Evolutionary conservation across 345 rosid genomes (phyloP), one percentile per base, ranked within the genome.

Genomic region (Garcia nutans): DNA sequence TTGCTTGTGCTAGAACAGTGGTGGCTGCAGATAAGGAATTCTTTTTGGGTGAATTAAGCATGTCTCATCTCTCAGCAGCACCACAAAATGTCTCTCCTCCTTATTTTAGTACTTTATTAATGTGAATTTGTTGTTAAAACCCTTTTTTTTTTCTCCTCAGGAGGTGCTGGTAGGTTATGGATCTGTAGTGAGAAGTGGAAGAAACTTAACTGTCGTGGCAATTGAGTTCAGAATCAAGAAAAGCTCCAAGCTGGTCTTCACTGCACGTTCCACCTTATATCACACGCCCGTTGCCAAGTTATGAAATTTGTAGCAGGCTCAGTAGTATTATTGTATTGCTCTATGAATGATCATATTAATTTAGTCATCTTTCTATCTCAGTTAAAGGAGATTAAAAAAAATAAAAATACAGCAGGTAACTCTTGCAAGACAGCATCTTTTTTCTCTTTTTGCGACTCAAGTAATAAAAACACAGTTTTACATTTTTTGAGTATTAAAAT

Each of bases 1-100:
- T 85, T 71, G 97, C 89, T 63, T 89, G 92, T 19, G 93, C 86
- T 42, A 90, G 87, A 78, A 88, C 93, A 1, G 83, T 89, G 2
- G 89, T 89, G 54, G 78, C 73, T 6, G 85, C 83, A 81, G 93
- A 88, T 57, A 92, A 83, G 76, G 81, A 81, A 0, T 75, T 90
- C 45, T 88, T 91, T 61, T 90, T 88, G 6, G 96, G 94, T 63
- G 94, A 91, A 88, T 73, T 93, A 85, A 76, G 86, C 81, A 80
- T 85, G 63, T 86, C 94, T 68, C 89, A 88, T 77, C 96, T 91
- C 76, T 87, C 89, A 37, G 81, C 90, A 65, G 92, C 90, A 19
- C 78, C 84, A 0, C 11, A 0, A 20, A 61, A 82, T 64, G 92
- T 45, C 24, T 55, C 37, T 20, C 5, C 16, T 13, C 2, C 2